Evolutionary conservation across 768 basidiomycete species (phyloP), one percentile per base, ranked within the genome.

Genomic region (Candolleomyces efflorescens): DNA sequence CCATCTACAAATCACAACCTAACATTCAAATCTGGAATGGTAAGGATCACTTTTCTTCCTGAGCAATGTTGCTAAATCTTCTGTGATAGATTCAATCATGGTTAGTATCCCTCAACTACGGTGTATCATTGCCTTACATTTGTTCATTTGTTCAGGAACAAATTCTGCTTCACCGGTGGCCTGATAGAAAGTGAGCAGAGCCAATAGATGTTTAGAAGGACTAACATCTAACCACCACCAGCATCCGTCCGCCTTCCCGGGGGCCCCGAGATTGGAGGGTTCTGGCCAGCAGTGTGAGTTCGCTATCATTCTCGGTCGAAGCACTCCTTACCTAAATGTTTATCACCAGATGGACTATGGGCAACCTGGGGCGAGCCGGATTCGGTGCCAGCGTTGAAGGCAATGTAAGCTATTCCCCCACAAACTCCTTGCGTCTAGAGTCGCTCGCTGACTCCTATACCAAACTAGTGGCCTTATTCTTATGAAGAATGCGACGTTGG

Each of bases 401-500:
- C 54, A 69, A 82, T 79, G 87, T 86, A 68, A n/a, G 79, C 66
- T 39, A 2, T 17, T 37, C n/a, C 9, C 27, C 43, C 43, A 26
- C 13, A 50, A 17, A 23, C 17, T 46, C 13, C n/a, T 12, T 53
- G 20, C 5, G 6, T 45, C 38, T 46, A 9, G 10, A 13, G 45
- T 24, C 22, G 26, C 49, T 55, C 17, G 45, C n/a, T n/a, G n/a
- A n/a, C n/a, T n/a, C n/a, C n/a, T 50, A 32, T 9, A 3, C 26
- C 20, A 45, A 20, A 49, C 2, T 62, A 64, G 83, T 88, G 86
- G 86, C 87, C 87, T 6, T 88, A 86, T 66, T 77, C 79, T 7
- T 88, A 88, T 64, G 84, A 89, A 53, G 69, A 82, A 3, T 92
- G 92, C 67, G 91, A 94, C 65, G 80, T 90, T 10, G 92, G 92